phyloP scores from a whole-genome alignment of 805 yeast genomes.

The Candida succiphila region DNA sequence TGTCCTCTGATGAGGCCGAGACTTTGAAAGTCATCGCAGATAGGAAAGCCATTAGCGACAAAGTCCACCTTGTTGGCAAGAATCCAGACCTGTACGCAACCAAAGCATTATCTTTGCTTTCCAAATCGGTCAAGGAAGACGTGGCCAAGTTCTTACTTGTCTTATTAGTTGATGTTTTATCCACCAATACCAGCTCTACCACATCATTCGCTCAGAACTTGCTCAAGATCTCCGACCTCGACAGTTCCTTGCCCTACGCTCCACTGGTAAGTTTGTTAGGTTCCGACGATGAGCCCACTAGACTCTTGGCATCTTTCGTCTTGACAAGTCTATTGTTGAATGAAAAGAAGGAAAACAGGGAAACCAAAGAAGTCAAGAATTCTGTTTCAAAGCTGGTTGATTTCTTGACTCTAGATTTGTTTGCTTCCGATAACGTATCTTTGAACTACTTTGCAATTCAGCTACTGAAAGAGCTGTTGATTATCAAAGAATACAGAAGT shows the following conservation, averaged over 20 bases:
- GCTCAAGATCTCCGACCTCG: conserved; percentile 29
- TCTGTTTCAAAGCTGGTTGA: conserved; percentile 31
- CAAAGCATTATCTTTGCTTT: conserved; percentile 43
- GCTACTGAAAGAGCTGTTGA: conserved; percentile 50
- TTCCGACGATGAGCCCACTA: conserved; percentile 45
- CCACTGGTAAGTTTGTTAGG: conserved; percentile 45
- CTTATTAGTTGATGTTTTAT: conserved; percentile 46
- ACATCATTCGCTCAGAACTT: conserved; percentile 18
- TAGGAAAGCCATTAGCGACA: conserved; percentile 26
- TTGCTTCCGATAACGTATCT: conserved; percentile 30
- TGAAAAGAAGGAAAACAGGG: conserved; percentile 2
- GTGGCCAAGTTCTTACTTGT: conserved; percentile 57
- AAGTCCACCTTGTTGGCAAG: conserved; percentile 28
- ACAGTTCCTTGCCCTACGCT: conserved; percentile 38
- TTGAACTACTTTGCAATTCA: conserved; percentile 57
- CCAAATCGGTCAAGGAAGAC: conserved; percentile 47
- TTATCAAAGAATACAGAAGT: conserved; percentile 41
- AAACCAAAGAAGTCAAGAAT: conserved; percentile 25
- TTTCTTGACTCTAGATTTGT: conserved; percentile 18
- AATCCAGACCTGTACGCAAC: conserved; percentile 43
- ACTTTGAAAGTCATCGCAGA: conserved; percentile 24
- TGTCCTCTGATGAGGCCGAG: conserved; percentile 59
- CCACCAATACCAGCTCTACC: no score
- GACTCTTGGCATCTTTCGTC: conserved; percentile 44
- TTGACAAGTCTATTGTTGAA: conserved; percentile 37